Base-by-base conservation (phyloP, 345 rosid species). In the Hirschfeldia incana region DNA sequence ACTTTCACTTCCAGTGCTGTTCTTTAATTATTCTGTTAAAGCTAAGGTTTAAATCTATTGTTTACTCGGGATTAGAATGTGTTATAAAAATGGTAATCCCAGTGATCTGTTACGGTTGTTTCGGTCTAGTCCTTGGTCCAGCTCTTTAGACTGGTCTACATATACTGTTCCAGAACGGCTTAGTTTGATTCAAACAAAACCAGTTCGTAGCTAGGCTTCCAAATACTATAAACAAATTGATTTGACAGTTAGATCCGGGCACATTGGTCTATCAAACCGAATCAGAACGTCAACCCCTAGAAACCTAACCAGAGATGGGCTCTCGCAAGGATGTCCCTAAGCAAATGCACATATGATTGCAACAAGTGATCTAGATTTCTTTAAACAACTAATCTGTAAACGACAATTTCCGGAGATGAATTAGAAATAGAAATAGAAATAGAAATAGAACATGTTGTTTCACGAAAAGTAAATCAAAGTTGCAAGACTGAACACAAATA, bases 381-480 rank as follows among this genome's bases (percentile, higher is more conserved):
- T 10, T 37, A 6, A 58, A 66, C 62, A 78, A 12, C 29, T 78
- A 33, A n/a, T 71, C 42, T 34, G 46, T 67, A 58, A 44, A 79
- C 3, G 70, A 34, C 36, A 62, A 62, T 4, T 29, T 53, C 27
- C 9, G 26, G 11, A 15, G 8, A 64, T 37, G 51, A 69, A 74
- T 68, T 3, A 36, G 75, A 69, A 74, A 74, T 3, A 36, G 75
- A 61, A 29, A 53, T 10, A 67, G 10, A 69, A 74, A 74, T 3
- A 36, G 75, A 61, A 29, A 53, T 10, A 67, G 10, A 53, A 8
- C 27, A 13, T 74, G 66, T 11, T 67, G 58, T 73, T 79, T 8
- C 34, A 51, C 32, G 28, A 49, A 67, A 74, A 53, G 72, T 8
- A 74, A 63, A 69, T 17, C 60, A 69, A 74, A 62, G 42, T 69